phyloP scores from a whole-genome alignment of 2,329 filamentous ascomycete species.

The Hypoxylon sp. region DNA sequence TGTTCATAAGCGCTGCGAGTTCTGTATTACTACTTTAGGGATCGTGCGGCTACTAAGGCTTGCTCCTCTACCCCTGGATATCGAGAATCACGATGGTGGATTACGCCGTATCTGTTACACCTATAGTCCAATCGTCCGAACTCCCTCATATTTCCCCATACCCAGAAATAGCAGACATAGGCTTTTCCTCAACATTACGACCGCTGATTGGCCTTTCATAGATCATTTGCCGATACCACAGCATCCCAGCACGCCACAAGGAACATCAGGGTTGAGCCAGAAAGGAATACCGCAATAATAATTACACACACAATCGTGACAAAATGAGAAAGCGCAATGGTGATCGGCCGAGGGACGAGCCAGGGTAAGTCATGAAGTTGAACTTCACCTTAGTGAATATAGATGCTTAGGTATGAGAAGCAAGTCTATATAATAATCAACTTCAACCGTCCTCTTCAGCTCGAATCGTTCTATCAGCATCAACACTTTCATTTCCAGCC shows the following conservation, averaged over 20 bases:
- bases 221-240: background rate
- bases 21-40: background rate
- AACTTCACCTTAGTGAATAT: background rate
- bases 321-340: background rate
- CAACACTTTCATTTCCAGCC: background rate
- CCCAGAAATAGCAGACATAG: conserved; percentile 1
- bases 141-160: background rate
- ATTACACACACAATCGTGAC: background rate
- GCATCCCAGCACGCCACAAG: background rate
- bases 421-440: background rate
- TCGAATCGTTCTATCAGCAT: background rate
- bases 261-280: no score
- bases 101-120: background rate
- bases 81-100: background rate
- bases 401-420: background rate
- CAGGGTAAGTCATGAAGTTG: background rate
- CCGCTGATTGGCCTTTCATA: background rate
- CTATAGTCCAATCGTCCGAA: background rate
- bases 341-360: background rate
- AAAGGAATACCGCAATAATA: background rate
- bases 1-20: background rate
- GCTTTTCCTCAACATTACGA: background rate
- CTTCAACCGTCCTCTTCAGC: background rate
- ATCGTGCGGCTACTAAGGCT: background rate
- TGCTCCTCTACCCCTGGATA: background rate